Conservation (phyloP, 106 monocot species). For the Posidonia australis region DNA sequence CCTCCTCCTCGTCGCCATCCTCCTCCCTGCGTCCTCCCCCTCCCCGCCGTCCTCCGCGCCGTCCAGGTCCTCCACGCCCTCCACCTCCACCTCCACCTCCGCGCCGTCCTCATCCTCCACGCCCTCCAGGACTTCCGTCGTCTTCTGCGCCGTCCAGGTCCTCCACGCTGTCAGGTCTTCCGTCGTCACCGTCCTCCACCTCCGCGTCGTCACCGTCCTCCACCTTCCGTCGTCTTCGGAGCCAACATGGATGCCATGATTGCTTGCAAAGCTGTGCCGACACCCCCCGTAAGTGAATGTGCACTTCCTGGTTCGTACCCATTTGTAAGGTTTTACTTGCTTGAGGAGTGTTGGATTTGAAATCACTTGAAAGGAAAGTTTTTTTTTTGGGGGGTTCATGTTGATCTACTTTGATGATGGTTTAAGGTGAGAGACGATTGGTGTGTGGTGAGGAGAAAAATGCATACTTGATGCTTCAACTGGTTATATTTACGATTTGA, state of each 20-base stretch:
- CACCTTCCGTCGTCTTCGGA: not conserved
- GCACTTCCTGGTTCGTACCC: not conserved
- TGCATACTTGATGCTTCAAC: too few species aligned
- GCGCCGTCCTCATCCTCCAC: not conserved
- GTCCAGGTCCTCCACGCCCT: not conserved
- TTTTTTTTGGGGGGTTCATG: too few species aligned
- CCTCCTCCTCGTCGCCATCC: too few species aligned
- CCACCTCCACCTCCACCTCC: not conserved
- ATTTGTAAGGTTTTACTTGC: not conserved
- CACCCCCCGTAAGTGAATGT: conserved; percentile 19
- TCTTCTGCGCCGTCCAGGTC: not conserved
- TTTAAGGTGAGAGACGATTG: too few species aligned
- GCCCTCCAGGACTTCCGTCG: not conserved
- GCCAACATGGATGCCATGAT: conserved; percentile 28
- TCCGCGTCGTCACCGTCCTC: too few species aligned
- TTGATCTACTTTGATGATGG: too few species aligned
- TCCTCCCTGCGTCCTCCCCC: too few species aligned
- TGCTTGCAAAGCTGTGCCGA: conserved; percentile 20
- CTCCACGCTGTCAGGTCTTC: not conserved
- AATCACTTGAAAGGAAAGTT: too few species aligned
- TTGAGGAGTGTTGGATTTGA: not conserved
- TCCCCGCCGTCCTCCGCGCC: not conserved
- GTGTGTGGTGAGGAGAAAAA: too few species aligned
- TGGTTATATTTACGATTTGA: too few species aligned
- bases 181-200: too few species aligned